A percentile compares a stretch with the other conserved stretches of the same genome.
phyloP scores from a whole-genome alignment of 192 early-diverging fungal species.

The Entomortierella beljakovae region DNA sequence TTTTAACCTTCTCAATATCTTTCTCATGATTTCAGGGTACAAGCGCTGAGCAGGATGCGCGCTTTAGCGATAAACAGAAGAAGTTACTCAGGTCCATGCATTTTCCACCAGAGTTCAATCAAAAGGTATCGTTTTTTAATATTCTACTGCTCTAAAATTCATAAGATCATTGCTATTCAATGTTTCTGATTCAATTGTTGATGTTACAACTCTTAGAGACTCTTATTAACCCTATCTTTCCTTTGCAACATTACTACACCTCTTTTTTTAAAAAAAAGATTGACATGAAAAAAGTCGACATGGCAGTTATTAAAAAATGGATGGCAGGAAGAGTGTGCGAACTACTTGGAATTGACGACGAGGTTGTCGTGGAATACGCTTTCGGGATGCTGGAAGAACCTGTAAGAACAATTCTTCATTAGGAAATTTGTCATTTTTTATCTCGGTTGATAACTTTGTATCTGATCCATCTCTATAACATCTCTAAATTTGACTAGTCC shows the following conservation, averaged over 20 bases:
- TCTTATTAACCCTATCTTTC: background rate
- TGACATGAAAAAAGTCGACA: conserved; percentile 89
- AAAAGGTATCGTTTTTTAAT: conserved; percentile 68
- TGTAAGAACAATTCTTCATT: conserved; percentile 47
- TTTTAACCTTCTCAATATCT: background rate
- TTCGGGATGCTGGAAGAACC: conserved; percentile 84
- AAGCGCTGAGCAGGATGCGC: conserved; percentile 80
- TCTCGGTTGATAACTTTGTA: background rate
- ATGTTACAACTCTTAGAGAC: background rate
- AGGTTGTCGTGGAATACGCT: conserved; percentile 90
- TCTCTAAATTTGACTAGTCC: conserved; percentile 48
- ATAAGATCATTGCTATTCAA: background rate
- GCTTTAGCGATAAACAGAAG: conserved; percentile 86
- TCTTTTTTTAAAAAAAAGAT: conserved; percentile 62
- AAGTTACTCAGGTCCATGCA: conserved; percentile 82
- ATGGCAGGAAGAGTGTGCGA: conserved; percentile 77
- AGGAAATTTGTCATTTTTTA: background rate
- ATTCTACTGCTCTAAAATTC: background rate
- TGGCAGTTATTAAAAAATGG: conserved; percentile 92
- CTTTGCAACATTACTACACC: background rate
- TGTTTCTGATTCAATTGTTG: background rate
- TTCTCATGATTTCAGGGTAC: conserved; percentile 64
- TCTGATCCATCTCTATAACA: too few species aligned
- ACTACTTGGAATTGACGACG: conserved; percentile 93
- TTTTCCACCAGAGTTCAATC: conserved; percentile 81